Percentiles rank a stretch among this genome's conserved stretches.
These are phyloP conservation scores for Cystobasidium sp. DNA, from an alignment of 1,284 basidiomycete genomes.

Conservation along the genomic window DNA sequence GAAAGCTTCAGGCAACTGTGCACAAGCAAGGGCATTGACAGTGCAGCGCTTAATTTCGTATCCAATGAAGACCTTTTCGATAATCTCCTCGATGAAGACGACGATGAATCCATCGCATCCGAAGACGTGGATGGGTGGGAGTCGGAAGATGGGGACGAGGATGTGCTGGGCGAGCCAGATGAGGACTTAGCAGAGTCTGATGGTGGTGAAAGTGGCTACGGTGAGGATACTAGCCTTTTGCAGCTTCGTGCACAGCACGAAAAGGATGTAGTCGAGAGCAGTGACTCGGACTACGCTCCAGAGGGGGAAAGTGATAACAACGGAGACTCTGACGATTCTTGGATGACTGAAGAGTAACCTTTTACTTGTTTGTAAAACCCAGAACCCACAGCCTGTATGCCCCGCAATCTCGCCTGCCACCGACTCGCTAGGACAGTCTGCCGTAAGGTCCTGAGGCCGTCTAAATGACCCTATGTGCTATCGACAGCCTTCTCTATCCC, in stretches of 20 bases:
- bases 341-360: too few species aligned
- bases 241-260: not conserved
- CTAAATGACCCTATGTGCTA: too few species aligned
- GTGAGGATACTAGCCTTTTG: not conserved
- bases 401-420: too few species aligned
- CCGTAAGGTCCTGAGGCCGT: too few species aligned
- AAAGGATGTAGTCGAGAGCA: too few species aligned
- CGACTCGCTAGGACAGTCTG: too few species aligned
- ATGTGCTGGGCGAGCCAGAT: not conserved
- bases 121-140: not conserved
- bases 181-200: not conserved
- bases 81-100: not conserved
- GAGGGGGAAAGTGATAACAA: too few species aligned
- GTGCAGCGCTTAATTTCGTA: slow-evolving; percentile 3
- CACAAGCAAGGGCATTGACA: slow-evolving; percentile 1
- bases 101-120: not conserved
- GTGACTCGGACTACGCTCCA: too few species aligned
- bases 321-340: too few species aligned
- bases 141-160: not conserved
- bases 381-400: too few species aligned
- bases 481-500: too few species aligned
- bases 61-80: slow-evolving; percentile 10
- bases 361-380: too few species aligned
- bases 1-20: not conserved
- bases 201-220: not conserved